Evolutionary conservation across 805 yeast genomes (phyloP).

Genomic region (Schizosaccharomyces japonicus): DNA sequence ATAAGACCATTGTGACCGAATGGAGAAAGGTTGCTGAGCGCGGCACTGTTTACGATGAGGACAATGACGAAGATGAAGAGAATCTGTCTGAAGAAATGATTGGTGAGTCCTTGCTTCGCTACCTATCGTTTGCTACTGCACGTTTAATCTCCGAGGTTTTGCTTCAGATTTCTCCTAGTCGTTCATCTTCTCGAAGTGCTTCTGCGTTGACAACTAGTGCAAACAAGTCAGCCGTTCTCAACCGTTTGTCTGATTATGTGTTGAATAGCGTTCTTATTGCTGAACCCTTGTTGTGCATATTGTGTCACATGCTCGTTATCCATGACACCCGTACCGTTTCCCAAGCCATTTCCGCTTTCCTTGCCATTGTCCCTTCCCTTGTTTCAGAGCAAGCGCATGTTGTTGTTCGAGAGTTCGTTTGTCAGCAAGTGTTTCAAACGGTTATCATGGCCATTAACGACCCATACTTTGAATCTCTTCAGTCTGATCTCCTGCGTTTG

Average conservation of each 20-base stretch:
- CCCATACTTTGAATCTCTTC: background rate
- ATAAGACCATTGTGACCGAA: conserved; percentile 41
- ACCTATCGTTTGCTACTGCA: conserved; percentile 76
- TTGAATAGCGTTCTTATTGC: background rate
- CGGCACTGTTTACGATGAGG: conserved; percentile 22
- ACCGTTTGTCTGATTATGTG: background rate
- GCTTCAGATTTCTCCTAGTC: conserved; percentile 40
- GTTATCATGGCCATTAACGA: background rate
- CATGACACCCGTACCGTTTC: background rate
- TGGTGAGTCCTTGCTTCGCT: conserved; percentile 86
- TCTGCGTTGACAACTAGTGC: background rate
- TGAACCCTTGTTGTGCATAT: background rate
- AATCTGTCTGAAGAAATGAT: conserved; percentile 91
- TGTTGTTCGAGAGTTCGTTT: background rate
- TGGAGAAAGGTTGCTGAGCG: conserved; percentile 30
- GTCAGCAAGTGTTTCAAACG: conserved; percentile 1
- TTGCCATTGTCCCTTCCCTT: background rate
- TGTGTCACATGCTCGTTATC: background rate
- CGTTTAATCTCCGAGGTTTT: conserved; percentile 56
- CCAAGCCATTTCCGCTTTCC: background rate
- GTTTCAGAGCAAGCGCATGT: background rate
- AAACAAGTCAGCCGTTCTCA: background rate
- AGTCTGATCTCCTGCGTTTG: background rate
- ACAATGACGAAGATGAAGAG: conserved; percentile 20
- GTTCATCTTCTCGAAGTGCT: conserved; percentile 5